A percentile compares a stretch with the other conserved stretches of the same genome.
phyloP scores from a whole-genome alignment of 2,329 filamentous ascomycete genomes.

The Aspergillus flavus region DNA sequence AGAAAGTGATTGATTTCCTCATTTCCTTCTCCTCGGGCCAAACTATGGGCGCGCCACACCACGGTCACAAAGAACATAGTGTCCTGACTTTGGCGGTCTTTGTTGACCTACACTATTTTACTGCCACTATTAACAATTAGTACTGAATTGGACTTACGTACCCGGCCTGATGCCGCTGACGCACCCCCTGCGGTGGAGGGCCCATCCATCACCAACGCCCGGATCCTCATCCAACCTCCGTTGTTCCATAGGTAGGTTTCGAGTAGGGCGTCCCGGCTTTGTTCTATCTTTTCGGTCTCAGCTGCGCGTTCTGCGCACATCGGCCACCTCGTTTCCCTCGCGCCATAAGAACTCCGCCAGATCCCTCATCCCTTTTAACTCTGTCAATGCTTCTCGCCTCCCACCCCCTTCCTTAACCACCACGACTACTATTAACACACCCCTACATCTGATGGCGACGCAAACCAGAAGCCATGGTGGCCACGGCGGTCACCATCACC shows the following conservation, averaged over 20 bases:
- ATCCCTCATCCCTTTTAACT: slow-evolving; percentile 10
- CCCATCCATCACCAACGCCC: slow-evolving; percentile 28
- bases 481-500: slow-evolving; percentile 60
- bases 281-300: slow-evolving; percentile 20
- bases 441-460: slow-evolving; percentile 35
- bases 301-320: slow-evolving; percentile 27
- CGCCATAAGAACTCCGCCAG: slow-evolving; percentile 17
- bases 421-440: slow-evolving; percentile 31
- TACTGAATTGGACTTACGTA: slow-evolving; percentile 12
- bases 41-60: background rate
- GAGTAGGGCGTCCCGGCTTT: slow-evolving; percentile 15
- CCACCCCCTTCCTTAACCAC: slow-evolving; percentile 18
- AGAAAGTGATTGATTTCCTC: background rate
- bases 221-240: slow-evolving; percentile 62
- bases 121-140: slow-evolving; percentile 4
- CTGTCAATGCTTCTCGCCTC: slow-evolving; percentile 19
- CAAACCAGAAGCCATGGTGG: slow-evolving; percentile 50
- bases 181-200: slow-evolving; percentile 43
- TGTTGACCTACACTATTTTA: background rate
- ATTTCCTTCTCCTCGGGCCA: background rate
- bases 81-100: background rate
- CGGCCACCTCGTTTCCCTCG: slow-evolving; percentile 14
- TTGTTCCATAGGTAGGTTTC: slow-evolving; percentile 17
- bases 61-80: background rate
- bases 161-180: slow-evolving; percentile 31